Evolutionary conservation across 176 grass and related monocot genomes (phyloP), one percentile per base, ranked within the genome.

Genomic region (Melocanna baccifera): DNA sequence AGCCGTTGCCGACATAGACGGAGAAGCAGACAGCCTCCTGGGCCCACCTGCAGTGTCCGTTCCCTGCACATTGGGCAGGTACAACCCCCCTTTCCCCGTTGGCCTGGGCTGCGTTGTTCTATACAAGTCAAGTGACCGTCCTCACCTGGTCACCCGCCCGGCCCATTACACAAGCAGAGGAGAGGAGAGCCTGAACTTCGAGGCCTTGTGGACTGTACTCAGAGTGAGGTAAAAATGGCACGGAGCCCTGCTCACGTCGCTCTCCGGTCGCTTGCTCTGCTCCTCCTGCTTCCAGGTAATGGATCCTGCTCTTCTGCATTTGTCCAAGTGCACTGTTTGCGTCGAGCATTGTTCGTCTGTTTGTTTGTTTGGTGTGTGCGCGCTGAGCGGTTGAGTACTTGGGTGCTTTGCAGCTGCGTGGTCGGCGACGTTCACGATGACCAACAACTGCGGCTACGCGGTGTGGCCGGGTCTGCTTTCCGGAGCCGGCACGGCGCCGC

Each of bases 391-490:
- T 11, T 66, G 13, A 20, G 39, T 26, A 58, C 2, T 71, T 56
- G 1, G 37, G 4, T 48, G 2, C 12, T 57, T 57, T 83, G 74
- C 89, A 95, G 95, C 76, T 6, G 83, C 75, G 29, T 72, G 83
- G 76, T 88, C 93, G 34, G 96, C 89, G 36, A 93, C 87, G 67
- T 98, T 98, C 77, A 98, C 89, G 42, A 83, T 98, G 65, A 85
- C 86, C 19, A 98, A 95, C 77, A 90, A 94, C 67, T 98, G 96
- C 75, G 85, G 72, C 14, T 85, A 98, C 77, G 92, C 96, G 62
- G 93, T 98, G 40, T 98, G 96, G 96, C 96, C 96, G 23, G 96
- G 96, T 2, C 36, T 94, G 66, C 93, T 98, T 11, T 98, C 96
- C 0, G 83, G 91, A 20, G 96, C 93, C 4, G 96, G 96, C 62